These are phyloP conservation scores for Scheffersomyces segobiensis DNA, from an alignment of 1,139 yeast genomes.

Conservation along the genomic window DNA sequence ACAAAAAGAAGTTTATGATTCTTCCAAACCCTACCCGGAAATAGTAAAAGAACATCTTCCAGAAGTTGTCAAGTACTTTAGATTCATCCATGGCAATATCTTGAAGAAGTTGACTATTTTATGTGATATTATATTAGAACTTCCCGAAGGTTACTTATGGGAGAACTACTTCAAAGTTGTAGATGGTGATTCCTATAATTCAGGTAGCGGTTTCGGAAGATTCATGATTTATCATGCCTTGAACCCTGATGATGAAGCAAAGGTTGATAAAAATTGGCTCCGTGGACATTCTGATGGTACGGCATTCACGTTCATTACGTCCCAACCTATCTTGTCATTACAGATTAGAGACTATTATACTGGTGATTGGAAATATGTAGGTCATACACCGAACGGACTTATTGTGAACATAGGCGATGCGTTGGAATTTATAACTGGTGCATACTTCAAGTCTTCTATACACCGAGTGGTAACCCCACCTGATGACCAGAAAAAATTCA, in stretches of 20 bases:
- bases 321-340: slow-evolving; percentile 31
- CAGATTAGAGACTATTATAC: slow-evolving; percentile 26
- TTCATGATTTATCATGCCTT: slow-evolving; percentile 33
- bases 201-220: slow-evolving; percentile 35
- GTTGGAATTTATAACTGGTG: slow-evolving; percentile 30
- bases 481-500: slow-evolving; percentile 22
- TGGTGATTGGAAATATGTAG: slow-evolving; percentile 29
- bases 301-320: slow-evolving; percentile 28
- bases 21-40: slow-evolving; percentile 24
- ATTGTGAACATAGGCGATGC: slow-evolving; percentile 32
- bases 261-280: slow-evolving; percentile 21
- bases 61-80: slow-evolving; percentile 28
- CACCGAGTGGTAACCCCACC: slow-evolving; percentile 32
- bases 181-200: slow-evolving; percentile 19
- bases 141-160: slow-evolving; percentile 34
- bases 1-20: slow-evolving; percentile 24
- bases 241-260: slow-evolving; percentile 23
- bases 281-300: slow-evolving; percentile 33
- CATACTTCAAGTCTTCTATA: slow-evolving; percentile 30
- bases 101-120: slow-evolving; percentile 26
- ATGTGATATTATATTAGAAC: slow-evolving; percentile 31
- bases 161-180: slow-evolving; percentile 30
- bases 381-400: slow-evolving; percentile 25
- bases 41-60: slow-evolving; percentile 26
- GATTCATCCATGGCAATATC: slow-evolving; percentile 22